Base-by-base conservation (phyloP, 2,329 filamentous ascomycete species). In the Colletotrichum lindemuthianum region DNA sequence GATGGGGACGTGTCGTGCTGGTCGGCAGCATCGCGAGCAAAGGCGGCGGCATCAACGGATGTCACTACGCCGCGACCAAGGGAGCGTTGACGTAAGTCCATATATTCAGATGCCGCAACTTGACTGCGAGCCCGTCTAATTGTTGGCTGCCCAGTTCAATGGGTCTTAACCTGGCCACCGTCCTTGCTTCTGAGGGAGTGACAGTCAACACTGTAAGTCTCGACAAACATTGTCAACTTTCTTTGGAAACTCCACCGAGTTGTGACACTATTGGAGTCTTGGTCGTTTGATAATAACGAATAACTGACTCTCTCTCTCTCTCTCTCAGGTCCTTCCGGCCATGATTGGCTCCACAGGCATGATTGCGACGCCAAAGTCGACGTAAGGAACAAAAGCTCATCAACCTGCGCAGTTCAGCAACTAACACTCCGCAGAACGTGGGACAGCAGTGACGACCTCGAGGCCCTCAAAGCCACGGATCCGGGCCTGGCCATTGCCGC, bases 281-380 rank as follows among this genome's bases (percentile, higher is more conserved):
- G 24, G 3, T 24, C 24, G 24, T 44, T 11, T n/a, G n/a, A n/a
- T n/a, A n/a, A n/a, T n/a, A n/a, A n/a, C n/a, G n/a, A n/a, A n/a
- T 9, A 13, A 6, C 33, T 32, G 47, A 34, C 8, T 36, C 43
- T n/a, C 6, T 36, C 15, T 33, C 24, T n/a, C n/a, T n/a, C 11
- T n/a, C 39, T 49, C n/a, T 4, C 63, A 76, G 74, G 71, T 77
- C 2, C 64, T 72, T 3, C 75, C 75, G 2, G 75, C 75, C n/a
- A 75, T 77, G 74, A 77, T 77, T 44, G 75, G 74, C 0, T 69
- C 70, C 2, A 77, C 75, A 8, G 75, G 73, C 41, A 76, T 77
- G 75, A 77, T 77, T 40, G 72, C 75, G 2, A 69, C 70, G 0
- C 74, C 75, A 1, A 72, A 72, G 33, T 69, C 70, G 41, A 69